Evolutionary conservation across 805 yeast genomes (phyloP).

Genomic region (Tetrapisispora nanseiensis): DNA sequence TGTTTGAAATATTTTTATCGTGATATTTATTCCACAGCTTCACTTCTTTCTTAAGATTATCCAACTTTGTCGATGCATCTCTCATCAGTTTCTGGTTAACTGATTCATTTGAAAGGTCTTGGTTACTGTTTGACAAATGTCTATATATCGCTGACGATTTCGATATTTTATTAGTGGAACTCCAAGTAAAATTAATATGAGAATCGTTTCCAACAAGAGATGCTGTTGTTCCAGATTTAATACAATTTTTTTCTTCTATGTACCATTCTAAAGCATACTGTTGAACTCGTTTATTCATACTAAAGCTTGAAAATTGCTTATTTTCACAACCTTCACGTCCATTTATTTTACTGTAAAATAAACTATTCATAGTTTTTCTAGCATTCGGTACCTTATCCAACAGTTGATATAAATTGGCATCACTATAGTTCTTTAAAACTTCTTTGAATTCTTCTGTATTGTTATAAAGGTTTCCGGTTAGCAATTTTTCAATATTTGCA

Average conservation of each 20-base stretch:
- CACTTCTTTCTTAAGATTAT: neutral
- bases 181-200: conserved; percentile 26
- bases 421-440: neutral
- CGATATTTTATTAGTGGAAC: conserved; percentile 10
- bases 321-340: neutral
- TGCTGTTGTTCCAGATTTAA: neutral
- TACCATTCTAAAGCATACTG: conserved; percentile 16
- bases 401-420: conserved; percentile 12
- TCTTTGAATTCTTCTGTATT: conserved; percentile 1
- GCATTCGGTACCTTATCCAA: conserved; percentile 18
- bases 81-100: conserved; percentile 13
- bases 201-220: conserved; percentile 15
- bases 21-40: conserved; percentile 1
- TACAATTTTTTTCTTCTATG: conserved; percentile 12
- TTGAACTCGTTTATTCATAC: neutral
- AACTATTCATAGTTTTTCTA: conserved; percentile 18
- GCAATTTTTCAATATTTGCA: neutral
- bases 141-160: neutral
- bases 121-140: neutral
- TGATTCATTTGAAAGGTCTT: conserved; percentile 3
- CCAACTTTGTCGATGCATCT: conserved; percentile 6
- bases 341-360: conserved; percentile 7
- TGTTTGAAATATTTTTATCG: neutral
- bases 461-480: neutral
- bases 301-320: neutral